phyloP scores from a whole-genome alignment of 1,139 yeast species.

The Saccharomyces uvarum region DNA sequence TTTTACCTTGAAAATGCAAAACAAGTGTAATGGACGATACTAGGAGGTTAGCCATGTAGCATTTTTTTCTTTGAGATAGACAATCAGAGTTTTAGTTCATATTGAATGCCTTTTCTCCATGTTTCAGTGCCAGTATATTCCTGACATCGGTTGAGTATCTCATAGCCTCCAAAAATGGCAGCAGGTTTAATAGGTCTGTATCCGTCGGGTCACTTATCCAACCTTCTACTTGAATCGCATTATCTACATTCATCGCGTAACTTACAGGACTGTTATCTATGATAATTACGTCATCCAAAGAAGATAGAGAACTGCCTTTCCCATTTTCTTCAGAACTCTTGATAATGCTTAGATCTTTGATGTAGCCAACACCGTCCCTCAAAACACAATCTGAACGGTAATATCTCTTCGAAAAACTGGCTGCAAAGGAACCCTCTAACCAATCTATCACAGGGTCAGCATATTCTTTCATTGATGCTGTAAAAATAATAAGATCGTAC shows the following conservation, averaged over 20 bases:
- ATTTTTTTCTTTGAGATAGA: not conserved
- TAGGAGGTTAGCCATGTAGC: not conserved
- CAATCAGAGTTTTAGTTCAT: not conserved
- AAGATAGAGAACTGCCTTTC: conserved; percentile 33
- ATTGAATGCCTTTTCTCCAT: conserved; percentile 63
- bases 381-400: conserved; percentile 78
- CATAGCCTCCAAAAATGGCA: conserved; percentile 76
- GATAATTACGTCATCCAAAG: conserved; percentile 61
- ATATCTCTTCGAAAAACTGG: conserved; percentile 41
- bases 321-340: conserved; percentile 13
- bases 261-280: conserved; percentile 90
- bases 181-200: conserved; percentile 64
- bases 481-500: conserved; percentile 84
- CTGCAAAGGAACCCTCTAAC: conserved; percentile 44
- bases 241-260: conserved; percentile 73
- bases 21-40: not conserved
- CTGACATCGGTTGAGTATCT: conserved; percentile 85
- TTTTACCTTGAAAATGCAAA: not conserved
- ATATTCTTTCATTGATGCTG: conserved; percentile 90
- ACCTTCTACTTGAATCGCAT: conserved; percentile 90
- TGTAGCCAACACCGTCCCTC: conserved; percentile 74
- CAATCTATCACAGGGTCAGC: conserved; percentile 97
- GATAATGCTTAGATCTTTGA: conserved; percentile 66
- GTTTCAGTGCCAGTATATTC: conserved; percentile 62
- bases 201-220: conserved; percentile 96